Base-by-base conservation (phyloP, 805 yeast species). In the Saturnispora galanensis region DNA sequence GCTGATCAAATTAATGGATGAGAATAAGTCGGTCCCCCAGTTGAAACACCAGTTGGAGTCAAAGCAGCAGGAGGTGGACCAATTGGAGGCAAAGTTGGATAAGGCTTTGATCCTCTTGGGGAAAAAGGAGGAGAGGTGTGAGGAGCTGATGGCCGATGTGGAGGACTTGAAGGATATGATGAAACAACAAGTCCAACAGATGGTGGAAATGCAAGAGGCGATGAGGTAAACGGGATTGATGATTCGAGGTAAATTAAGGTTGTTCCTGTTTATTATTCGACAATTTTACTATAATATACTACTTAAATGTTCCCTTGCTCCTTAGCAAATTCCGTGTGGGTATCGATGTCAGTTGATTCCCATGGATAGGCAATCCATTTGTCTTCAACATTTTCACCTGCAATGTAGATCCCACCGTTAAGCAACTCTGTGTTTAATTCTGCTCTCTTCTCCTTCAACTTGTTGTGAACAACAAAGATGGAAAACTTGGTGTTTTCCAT, bases 321-420 rank as follows among this genome's bases (percentile, higher is more conserved):
- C 43, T 67, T 65, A 28, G 94, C 90, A 32, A 59, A 56, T 51
- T 68, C 68, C 18, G 93, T 81, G 60, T 85, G 95, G 50, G 69
- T 70, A 56, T 84, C 95, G 53, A 85, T 86, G 62, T 85, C 93
- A 26, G 63, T 65, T 15, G 93, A 82, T 59, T 86, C 95, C 94
- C 95, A 85, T 35, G 95, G 95, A 63, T 86, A 85, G 35, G 90
- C 88, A 54, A 85, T 77, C 95, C 95, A 85, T 56, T 67, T 68
- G 58, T 85, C 95, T 21, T 78, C 79, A 34, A 83, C 82, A 35
- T 84, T 79, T 53, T 75, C 70, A 35, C 90, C 95, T 41, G 86
- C 83, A 39, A 80, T 62, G 60, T 86, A 86, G 49, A 77, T 71
- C 43, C 82, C 82, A 30, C 73, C 71, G 33, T 71, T 68, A 70